phyloP scores from a whole-genome alignment of 805 yeast species.

The Metschnikowia corniflorae region DNA sequence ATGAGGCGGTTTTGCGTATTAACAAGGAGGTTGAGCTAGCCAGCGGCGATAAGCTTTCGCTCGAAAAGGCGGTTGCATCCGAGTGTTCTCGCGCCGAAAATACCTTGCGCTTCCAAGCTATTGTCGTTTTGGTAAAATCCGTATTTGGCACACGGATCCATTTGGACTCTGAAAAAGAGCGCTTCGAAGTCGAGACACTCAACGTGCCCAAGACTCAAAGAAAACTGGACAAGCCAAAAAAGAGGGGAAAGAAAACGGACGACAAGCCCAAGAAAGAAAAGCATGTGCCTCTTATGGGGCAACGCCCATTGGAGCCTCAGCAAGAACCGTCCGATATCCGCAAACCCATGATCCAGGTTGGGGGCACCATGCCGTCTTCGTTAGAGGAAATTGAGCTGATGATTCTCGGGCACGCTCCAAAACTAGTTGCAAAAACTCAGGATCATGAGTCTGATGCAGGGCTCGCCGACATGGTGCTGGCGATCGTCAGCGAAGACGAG shows the following conservation, averaged over 20 bases:
- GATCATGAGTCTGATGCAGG: constrained; percentile 11
- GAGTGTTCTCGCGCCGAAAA: constrained; percentile 24
- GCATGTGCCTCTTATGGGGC: not conserved
- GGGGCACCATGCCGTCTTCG: constrained; percentile 20
- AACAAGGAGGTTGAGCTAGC: constrained; percentile 14
- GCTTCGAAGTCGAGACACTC: constrained; percentile 8
- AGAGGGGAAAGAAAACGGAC: not conserved
- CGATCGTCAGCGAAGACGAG: constrained; percentile 15
- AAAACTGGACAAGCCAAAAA: not conserved
- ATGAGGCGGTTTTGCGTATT: constrained; percentile 17
- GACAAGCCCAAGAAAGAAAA: not conserved
- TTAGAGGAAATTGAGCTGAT: constrained; percentile 37
- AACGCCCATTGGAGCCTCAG: not conserved
- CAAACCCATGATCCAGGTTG: not conserved
- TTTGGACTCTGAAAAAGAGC: constrained; percentile 6
- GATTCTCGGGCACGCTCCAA: constrained; percentile 33
- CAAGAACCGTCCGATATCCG: not conserved
- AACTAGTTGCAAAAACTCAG: constrained; percentile 5
- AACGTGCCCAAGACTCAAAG: constrained; percentile 12
- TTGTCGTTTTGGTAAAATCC: constrained; percentile 22
- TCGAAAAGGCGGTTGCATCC: constrained; percentile 8
- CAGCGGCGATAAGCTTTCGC: constrained; percentile 2
- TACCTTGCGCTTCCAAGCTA: constrained; percentile 25
- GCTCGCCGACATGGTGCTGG: constrained; percentile 16
- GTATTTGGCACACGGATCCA: constrained; percentile 16